Percentiles rank a stretch among this genome's conserved stretches.
Conservation (phyloP, 495 filamentous ascomycete genomes). For the Aspergillus campestris region DNA sequence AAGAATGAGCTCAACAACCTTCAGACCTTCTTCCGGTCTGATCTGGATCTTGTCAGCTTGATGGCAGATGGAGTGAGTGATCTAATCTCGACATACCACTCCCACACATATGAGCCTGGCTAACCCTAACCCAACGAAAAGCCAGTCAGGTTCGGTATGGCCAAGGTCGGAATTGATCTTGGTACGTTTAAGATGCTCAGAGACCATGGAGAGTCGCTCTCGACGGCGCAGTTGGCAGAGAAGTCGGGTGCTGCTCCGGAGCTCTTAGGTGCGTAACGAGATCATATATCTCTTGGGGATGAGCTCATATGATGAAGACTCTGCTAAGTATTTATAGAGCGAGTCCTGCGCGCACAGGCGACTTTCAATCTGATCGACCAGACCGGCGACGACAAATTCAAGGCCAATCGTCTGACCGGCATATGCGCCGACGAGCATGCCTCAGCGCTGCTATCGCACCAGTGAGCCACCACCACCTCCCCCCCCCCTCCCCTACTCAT, state of each 20-base stretch:
- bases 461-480: constrained; percentile 26
- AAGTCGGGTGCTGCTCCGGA: constrained; percentile 18
- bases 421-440: constrained; percentile 18
- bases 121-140: constrained; percentile 1
- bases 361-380: constrained; percentile 31
- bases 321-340: constrained; percentile 16
- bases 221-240: constrained; percentile 21
- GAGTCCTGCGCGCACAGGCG: constrained; percentile 38
- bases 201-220: constrained; percentile 14
- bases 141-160: constrained; percentile 13
- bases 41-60: constrained; percentile 11
- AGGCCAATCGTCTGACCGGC: constrained; percentile 23
- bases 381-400: constrained; percentile 21
- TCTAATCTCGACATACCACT: background rate
- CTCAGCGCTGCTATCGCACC: constrained; percentile 24
- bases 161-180: constrained; percentile 27
- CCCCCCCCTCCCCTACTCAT: background rate
- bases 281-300: background rate
- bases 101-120: background rate
- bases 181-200: constrained; percentile 25
- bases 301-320: background rate
- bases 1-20: constrained; percentile 10
- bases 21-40: constrained; percentile 13
- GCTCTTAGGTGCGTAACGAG: constrained; percentile 17
- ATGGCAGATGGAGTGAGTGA: constrained; percentile 14